Base-by-base conservation (phyloP, 345 rosid genomes). In the Cardamine occulta region DNA sequence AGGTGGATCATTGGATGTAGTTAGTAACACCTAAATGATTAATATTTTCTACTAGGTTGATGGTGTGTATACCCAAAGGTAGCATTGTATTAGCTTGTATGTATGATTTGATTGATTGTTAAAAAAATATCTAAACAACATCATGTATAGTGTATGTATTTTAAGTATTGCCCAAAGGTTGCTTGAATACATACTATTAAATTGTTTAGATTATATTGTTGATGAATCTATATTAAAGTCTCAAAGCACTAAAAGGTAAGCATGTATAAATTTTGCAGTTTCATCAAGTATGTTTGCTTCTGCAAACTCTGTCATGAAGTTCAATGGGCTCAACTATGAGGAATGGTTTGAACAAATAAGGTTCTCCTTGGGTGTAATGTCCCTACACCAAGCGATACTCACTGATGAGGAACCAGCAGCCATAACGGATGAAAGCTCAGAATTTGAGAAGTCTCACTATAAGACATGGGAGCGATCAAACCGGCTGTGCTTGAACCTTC, bases 161-260 rank as follows among this genome's bases (percentile, higher is more conserved):
- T n/a, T n/a, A n/a, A n/a, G n/a, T n/a, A n/a, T n/a, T n/a, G n/a
- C n/a, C n/a, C n/a, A n/a, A n/a, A n/a, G n/a, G n/a, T n/a, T n/a
- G n/a, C n/a, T n/a, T n/a, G n/a, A n/a, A n/a, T n/a, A n/a, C n/a
- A n/a, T n/a, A n/a, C n/a, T n/a, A n/a, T n/a, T n/a, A n/a, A n/a
- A n/a, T n/a, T n/a, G n/a, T n/a, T n/a, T n/a, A n/a, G n/a, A n/a
- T n/a, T n/a, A n/a, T n/a, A n/a, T n/a, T n/a, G n/a, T n/a, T n/a
- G n/a, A n/a, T n/a, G n/a, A n/a, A n/a, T n/a, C n/a, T n/a, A n/a
- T 21, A 42, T 44, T 44, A 44, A 64, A 26, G 15, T 66, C 7
- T 66, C 70, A 47, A 47, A 66, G 13, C n/a, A 26, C 2, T 66
- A 66, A 66, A 49, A 0, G 44, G 31, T 17, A 31, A 66, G 45